These are phyloP conservation scores for Ciborinia camelliae DNA, from an alignment of 2,329 filamentous ascomycete genomes.

Conservation along the genomic window DNA sequence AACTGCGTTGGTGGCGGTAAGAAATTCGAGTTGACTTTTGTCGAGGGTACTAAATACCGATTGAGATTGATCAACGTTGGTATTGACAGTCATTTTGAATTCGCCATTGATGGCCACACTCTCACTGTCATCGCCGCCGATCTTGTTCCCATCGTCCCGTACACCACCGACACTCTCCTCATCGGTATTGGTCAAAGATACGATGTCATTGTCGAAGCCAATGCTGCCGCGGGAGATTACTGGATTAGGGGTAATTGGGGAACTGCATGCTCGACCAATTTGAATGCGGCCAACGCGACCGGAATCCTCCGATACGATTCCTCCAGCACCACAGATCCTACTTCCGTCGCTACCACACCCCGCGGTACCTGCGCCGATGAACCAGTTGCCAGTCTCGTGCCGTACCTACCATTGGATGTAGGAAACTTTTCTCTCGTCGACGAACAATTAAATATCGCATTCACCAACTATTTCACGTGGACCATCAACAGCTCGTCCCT, in stretches of 20 bases:
- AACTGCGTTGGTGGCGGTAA: constrained; percentile 33
- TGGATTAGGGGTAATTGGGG: constrained; percentile 49
- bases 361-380: constrained; percentile 35
- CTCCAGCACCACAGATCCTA: constrained; percentile 37
- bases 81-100: constrained; percentile 45
- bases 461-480: constrained; percentile 44
- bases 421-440: constrained; percentile 22
- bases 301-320: constrained; percentile 43
- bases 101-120: constrained; percentile 54
- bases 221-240: constrained; percentile 55
- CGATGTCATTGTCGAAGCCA: constrained; percentile 47
- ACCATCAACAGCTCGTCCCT: constrained; percentile 48
- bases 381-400: constrained; percentile 31
- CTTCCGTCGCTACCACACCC: constrained; percentile 28
- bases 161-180: constrained; percentile 47
- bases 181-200: constrained; percentile 55
- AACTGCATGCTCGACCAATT: constrained; percentile 55
- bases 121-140: constrained; percentile 58
- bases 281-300: constrained; percentile 47
- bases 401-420: constrained; percentile 32
- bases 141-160: constrained; percentile 56
- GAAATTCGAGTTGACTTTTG: constrained; percentile 36
- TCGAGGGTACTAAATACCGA: constrained; percentile 42
- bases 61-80: constrained; percentile 46
- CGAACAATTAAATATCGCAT: constrained; percentile 23